A percentile compares a stretch with the other conserved stretches of the same genome.
Evolutionary conservation across 2,329 filamentous ascomycete species (phyloP).

Genomic region (Rosellinia necatrix): DNA sequence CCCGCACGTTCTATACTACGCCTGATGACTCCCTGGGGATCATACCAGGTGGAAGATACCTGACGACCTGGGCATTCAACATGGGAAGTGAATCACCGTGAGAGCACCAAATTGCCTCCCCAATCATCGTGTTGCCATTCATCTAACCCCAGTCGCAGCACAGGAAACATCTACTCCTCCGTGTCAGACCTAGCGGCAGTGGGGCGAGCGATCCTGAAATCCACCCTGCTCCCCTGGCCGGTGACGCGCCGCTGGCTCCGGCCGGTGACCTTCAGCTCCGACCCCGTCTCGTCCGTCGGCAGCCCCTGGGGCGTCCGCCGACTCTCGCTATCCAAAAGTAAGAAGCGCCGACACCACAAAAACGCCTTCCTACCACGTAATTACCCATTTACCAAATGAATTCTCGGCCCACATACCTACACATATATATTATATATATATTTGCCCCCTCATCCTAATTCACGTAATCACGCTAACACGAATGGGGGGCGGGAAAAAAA

Average conservation of each 20-base stretch:
- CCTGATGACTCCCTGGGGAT: constrained; percentile 42
- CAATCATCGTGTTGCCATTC: neutral
- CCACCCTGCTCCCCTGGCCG: constrained; percentile 38
- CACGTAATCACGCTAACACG: neutral
- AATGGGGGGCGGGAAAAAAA: no score
- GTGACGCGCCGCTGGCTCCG: constrained; percentile 43
- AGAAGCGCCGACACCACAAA: neutral
- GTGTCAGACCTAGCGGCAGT: constrained; percentile 38
- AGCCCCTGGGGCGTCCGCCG: constrained; percentile 43
- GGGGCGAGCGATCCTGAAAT: constrained; percentile 41
- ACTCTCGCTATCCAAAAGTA: constrained; percentile 33
- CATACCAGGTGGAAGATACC: constrained; percentile 40
- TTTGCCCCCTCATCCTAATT: no score
- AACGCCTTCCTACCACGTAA: no score
- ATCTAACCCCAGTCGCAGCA: constrained; percentile 28
- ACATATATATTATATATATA: no score
- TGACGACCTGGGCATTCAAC: constrained; percentile 41
- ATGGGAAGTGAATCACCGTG: constrained; percentile 41
- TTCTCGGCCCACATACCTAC: no score
- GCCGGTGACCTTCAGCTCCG: constrained; percentile 40
- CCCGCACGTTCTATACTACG: constrained; percentile 39
- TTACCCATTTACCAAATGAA: neutral
- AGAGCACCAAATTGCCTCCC: constrained; percentile 18
- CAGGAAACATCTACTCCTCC: constrained; percentile 43
- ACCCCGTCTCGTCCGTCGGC: constrained; percentile 37